A percentile compares a stretch with the other conserved stretches of the same genome.
phyloP scores from a whole-genome alignment of 1,139 yeast species.

The Yamadazyma conglobata region DNA sequence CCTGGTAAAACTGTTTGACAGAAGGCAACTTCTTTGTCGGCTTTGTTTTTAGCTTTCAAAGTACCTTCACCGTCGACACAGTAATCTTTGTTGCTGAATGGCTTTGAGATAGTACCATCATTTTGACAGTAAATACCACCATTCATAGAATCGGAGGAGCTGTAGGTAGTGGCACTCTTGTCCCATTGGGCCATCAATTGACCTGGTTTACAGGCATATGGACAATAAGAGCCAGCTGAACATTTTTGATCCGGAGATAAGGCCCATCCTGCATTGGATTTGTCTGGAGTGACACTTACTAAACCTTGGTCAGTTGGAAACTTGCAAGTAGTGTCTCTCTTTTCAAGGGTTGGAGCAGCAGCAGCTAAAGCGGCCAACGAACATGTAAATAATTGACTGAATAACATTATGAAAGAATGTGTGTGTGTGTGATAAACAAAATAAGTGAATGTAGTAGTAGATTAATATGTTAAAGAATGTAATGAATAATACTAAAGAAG shows the following conservation, averaged over 20 bases:
- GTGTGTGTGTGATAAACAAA: no score
- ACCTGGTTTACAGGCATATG: conserved; percentile 87
- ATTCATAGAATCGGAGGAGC: conserved; percentile 68
- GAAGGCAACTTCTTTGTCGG: conserved; percentile 63
- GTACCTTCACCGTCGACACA: conserved; percentile 79
- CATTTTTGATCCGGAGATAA: conserved; percentile 75
- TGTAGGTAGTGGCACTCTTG: conserved; percentile 52
- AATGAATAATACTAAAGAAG: no score
- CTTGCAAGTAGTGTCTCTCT: conserved; percentile 47
- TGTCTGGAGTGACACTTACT: conserved; percentile 59
- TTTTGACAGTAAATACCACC: conserved; percentile 79
- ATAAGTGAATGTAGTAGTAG: no score
- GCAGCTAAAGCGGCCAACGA: conserved; percentile 24
- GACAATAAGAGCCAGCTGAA: conserved; percentile 73
- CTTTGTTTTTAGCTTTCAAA: conserved; percentile 55
- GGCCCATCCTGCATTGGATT: conserved; percentile 82
- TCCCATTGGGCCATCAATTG: conserved; percentile 81
- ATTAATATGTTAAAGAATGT: no score
- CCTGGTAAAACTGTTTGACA: conserved; percentile 95
- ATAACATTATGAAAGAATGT: conserved; percentile 18
- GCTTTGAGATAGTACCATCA: conserved; percentile 65
- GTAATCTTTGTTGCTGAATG: conserved; percentile 54
- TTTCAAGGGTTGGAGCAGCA: conserved; percentile 25
- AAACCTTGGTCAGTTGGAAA: conserved; percentile 67
- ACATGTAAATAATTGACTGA: conserved; percentile 14